Base-by-base conservation (phyloP, 306 rosid species). In the Purshia tridentata region DNA sequence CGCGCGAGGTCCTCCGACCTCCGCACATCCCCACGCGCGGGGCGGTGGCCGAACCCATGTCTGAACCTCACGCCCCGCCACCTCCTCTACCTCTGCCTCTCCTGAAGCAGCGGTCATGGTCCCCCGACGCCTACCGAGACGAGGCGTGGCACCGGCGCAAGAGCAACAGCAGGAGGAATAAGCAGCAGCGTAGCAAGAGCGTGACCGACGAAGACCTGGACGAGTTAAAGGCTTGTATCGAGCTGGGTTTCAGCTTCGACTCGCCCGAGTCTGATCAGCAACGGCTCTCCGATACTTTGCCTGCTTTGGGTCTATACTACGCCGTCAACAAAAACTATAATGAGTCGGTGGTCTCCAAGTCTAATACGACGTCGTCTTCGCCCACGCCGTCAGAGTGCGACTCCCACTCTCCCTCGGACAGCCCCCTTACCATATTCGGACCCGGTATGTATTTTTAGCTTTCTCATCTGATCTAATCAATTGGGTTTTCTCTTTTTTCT, bases 171-270 rank as follows among this genome's bases (percentile, higher is more conserved):
- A 55, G 69, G 46, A 63, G 42, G 69, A 44, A 58, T 46, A 89
- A 84, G 65, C 85, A 84, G 72, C 84, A 90, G 1, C 82, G 96
- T 13, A 88, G 86, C 80, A 86, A 77, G 85, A 91, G 98, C 84
- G 91, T 91, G 16, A 89, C 97, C 6, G 97, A 95, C 45, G 97
- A 90, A 67, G 97, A 91, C 51, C 86, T 91, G 0, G 91, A 91
- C 23, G 97, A 95, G 64, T 92, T 95, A 74, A 95, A 95, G 42
- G 99, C 96, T 1, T 95, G 99, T 69, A 82, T 95, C 67, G 99
- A 91, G 39, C 80, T 95, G 41, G 98, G 98, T 0, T 95, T 95
- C 50, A 93, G 98, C 48, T 95, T 91, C 69, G 87, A 91, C 37
- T 84, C 95, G 0, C 92, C 91, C 0, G 89, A 87, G 70, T 77